Percentiles rank a stretch among this genome's conserved stretches.
Conservation (phyloP, 768 basidiomycete species). For the Mycena albidolilacea region DNA sequence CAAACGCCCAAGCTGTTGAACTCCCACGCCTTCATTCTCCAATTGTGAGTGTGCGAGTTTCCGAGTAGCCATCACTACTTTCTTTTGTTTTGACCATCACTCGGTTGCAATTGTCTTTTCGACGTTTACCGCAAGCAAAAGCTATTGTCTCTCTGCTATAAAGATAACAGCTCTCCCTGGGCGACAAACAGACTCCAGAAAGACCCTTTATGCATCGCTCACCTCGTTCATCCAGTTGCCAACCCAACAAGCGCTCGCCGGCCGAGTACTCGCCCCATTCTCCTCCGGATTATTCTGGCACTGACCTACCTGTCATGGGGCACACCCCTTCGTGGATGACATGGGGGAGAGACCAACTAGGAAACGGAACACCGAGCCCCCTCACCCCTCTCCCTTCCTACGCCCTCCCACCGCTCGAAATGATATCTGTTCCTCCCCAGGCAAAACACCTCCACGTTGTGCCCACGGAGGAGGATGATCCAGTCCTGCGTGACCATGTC, state of each 20-base stretch:
- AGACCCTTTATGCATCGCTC: conserved; percentile 7
- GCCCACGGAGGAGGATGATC: conserved; percentile 15
- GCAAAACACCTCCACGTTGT: conserved; percentile 19
- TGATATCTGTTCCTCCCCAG: conserved; percentile 23
- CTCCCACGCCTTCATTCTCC: not conserved
- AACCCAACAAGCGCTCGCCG: conserved; percentile 18
- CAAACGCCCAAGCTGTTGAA: not conserved
- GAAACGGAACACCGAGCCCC: not conserved
- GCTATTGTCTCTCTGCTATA: conserved; percentile 17
- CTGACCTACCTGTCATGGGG: not conserved
- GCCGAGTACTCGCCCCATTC: not conserved
- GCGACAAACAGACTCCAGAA: not conserved
- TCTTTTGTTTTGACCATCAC: conserved; percentile 17
- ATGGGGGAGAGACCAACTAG: not conserved
- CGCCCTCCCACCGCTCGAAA: not conserved
- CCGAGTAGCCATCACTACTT: not conserved
- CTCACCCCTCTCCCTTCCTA: not conserved
- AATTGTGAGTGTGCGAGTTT: not conserved
- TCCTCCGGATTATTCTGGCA: not conserved
- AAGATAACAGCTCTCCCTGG: not conserved
- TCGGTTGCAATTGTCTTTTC: conserved; percentile 20
- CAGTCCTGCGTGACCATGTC: conserved; percentile 2
- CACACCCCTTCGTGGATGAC: conserved; percentile 18
- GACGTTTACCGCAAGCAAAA: not conserved
- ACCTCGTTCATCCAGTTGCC: not conserved